Conservation (phyloP, 192 early-diverging fungal species). For the Podila epicladia region DNA sequence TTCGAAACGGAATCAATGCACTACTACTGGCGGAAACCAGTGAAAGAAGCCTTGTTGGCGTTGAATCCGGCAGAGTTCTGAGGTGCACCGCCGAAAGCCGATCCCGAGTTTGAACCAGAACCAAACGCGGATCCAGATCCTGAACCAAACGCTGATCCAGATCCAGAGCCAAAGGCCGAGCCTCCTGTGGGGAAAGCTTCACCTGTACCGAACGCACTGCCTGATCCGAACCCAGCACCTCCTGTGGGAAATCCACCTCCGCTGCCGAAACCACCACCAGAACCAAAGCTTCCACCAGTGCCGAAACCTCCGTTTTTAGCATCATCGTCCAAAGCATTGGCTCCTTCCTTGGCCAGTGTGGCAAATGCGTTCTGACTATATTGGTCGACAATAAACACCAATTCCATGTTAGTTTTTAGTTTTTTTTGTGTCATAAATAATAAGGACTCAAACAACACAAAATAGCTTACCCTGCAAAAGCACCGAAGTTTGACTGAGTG, state of each 20-base stretch:
- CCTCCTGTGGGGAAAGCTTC: no score
- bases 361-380: slow-evolving; percentile 38
- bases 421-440: not conserved
- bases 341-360: slow-evolving; percentile 14
- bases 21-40: not conserved
- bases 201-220: slow-evolving; percentile 1
- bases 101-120: not conserved
- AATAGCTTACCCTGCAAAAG: slow-evolving; percentile 33
- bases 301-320: slow-evolving; percentile 23
- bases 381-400: not conserved
- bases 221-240: slow-evolving; percentile 4
- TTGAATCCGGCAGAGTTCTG: not conserved
- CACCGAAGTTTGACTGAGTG: slow-evolving; percentile 43
- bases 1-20: not conserved
- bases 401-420: no score
- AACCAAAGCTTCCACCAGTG: slow-evolving; percentile 2
- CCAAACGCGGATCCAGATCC: no score
- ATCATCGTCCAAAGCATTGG: slow-evolving; percentile 35
- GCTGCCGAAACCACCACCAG: not conserved
- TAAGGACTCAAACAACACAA: not conserved
- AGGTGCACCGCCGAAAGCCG: not conserved
- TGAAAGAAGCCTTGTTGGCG: not conserved
- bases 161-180: no score
- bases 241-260: slow-evolving; percentile 5
- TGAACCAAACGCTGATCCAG: not conserved